phyloP scores from a whole-genome alignment of 2,329 filamentous ascomycete species.

The Akanthomyces muscarius region DNA sequence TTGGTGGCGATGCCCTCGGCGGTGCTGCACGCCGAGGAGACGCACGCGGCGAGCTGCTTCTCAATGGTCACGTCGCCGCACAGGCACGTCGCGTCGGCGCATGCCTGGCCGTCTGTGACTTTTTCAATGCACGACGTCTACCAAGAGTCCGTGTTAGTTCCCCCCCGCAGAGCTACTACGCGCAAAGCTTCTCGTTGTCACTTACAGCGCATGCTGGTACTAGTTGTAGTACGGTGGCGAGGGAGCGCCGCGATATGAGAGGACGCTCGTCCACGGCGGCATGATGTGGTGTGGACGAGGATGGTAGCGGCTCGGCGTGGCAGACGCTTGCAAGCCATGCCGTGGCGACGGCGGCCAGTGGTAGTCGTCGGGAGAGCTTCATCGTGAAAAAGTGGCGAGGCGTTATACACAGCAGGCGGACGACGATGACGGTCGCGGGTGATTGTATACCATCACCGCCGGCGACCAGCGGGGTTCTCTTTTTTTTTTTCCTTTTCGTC shows the following conservation, averaged over 20 bases:
- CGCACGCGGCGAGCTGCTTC: not conserved
- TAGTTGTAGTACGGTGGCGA: not conserved
- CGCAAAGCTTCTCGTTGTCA: not conserved
- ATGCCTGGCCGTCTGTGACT: not conserved
- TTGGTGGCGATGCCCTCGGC: constrained; percentile 18
- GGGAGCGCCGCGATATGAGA: not conserved
- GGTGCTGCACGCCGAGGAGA: not conserved
- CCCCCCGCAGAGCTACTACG: too few relatives aligned
- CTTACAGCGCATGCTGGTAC: constrained; percentile 9
- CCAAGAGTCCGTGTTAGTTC: not conserved
- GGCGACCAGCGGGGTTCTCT: not conserved
- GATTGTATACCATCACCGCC: not conserved
- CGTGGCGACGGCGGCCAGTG: not conserved
- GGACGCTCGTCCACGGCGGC: not conserved
- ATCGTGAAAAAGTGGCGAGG: not conserved
- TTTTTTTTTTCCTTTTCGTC: too few relatives aligned
- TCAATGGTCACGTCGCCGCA: not conserved
- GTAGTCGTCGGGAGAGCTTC: not conserved
- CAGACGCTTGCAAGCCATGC: not conserved
- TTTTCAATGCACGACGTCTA: not conserved
- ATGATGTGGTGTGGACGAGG: too few relatives aligned
- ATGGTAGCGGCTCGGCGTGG: not conserved
- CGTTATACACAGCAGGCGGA: not conserved
- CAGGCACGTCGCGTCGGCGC: constrained; percentile 1
- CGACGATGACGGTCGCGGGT: not conserved